A percentile compares a stretch with the other conserved stretches of the same genome.
phyloP scores from a whole-genome alignment of 495 filamentous ascomycete species.

The Penicillium taxi region DNA sequence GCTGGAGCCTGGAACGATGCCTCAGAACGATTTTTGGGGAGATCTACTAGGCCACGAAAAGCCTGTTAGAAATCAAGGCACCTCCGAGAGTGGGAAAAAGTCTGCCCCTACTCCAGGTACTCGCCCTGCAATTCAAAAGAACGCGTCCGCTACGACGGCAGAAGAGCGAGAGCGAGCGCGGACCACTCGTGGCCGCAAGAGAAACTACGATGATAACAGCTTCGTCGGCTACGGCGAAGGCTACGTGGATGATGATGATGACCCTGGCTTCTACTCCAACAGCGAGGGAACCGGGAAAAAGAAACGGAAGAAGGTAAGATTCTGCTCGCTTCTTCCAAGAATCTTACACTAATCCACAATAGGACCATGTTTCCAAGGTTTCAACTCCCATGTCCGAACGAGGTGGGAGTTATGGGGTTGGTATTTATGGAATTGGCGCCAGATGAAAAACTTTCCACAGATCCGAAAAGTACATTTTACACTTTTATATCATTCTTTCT shows the following conservation, averaged over 20 bases:
- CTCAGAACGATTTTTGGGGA: constrained; percentile 52
- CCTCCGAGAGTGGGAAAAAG: constrained; percentile 31
- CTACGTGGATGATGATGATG: constrained; percentile 52
- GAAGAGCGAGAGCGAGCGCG: constrained; percentile 37
- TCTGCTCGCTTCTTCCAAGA: constrained; percentile 3
- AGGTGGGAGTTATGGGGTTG: constrained; percentile 39
- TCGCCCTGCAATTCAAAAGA: constrained; percentile 22
- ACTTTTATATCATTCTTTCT: constrained; percentile 6
- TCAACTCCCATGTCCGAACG: constrained; percentile 39
- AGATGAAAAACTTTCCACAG: constrained; percentile 22
- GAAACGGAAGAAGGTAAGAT: constrained; percentile 47
- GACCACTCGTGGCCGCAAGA: constrained; percentile 57
- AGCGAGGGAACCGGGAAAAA: constrained; percentile 39
- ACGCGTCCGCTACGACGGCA: constrained; percentile 22
- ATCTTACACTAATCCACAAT: constrained; percentile 4
- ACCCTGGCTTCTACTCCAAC: constrained; percentile 40
- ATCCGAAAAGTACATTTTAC: constrained; percentile 15
- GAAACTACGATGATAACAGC: constrained; percentile 59
- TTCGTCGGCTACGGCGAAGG: constrained; percentile 65
- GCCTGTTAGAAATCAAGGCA: constrained; percentile 27
- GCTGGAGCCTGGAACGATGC: constrained; percentile 47
- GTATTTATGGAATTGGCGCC: constrained; percentile 44
- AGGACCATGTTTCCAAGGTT: constrained; percentile 42
- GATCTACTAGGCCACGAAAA: constrained; percentile 54
- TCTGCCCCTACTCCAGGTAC: constrained; percentile 25